Base-by-base conservation (phyloP, 495 filamentous ascomycete species). In the Aspergillus sclerotioniger region DNA sequence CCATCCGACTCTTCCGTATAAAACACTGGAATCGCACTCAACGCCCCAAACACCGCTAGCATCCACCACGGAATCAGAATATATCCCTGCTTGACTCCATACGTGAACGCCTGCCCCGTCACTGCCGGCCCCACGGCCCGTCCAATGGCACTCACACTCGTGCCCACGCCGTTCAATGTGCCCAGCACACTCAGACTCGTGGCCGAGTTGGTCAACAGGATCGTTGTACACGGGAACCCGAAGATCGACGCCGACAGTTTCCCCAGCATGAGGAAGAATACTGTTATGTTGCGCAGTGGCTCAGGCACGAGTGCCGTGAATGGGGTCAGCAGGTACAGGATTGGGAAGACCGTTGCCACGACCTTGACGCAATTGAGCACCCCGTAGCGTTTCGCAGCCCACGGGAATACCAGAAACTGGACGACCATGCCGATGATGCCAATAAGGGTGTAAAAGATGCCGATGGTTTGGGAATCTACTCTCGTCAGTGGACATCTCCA, bases 131-230 rank as follows among this genome's bases (percentile, higher is more conserved):
- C 93, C 12, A 79, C 64, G 1, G 90, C 91, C 29, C 91, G 78
- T 8, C 92, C 92, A 17, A 96, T 64, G 0, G 89, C 90, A 59
- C 85, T 87, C 31, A 92, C 80, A 49, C 86, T 87, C 0, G 90
- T 92, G 0, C 88, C 90, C 52, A 96, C 84, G 0, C 93, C 93
- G 67, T 98, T 98, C 50, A 98, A 73, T 2, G 92, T 96, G 0
- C 92, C 93, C 7, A 96, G 81, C 47, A 95, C 81, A 31, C 82
- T 76, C 32, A 96, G 74, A 46, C 83, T 88, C 0, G 77, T 71
- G 1, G 91, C 91, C 16, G 87, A 90, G 73, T 96, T 98, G 46
- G 92, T 96, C 16, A 98, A 77, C 17, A 96, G 71, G 63, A 96
- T 95, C n/a, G 88, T 94, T 15, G 80, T 86, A 68, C 88, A 91